Evolutionary conservation across 1,284 basidiomycete species (phyloP).

Genomic region (Phellopilus nigrolimitatus): DNA sequence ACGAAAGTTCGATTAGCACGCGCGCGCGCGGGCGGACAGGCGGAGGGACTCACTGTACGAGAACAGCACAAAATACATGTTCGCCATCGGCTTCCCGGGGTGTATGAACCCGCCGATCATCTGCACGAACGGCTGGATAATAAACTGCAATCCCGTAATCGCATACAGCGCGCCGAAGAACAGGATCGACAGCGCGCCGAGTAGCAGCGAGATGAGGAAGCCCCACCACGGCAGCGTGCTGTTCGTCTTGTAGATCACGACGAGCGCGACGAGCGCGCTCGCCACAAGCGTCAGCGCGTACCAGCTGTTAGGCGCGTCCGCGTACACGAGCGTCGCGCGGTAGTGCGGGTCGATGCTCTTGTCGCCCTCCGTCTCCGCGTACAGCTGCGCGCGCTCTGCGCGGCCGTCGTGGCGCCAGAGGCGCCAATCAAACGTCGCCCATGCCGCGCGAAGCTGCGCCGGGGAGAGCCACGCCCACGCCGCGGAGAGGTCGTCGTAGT

Average conservation of each 20-base stretch:
- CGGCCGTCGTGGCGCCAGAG: slow-evolving; percentile 43
- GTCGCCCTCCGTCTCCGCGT: slow-evolving; percentile 22
- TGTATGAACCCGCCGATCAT: slow-evolving; percentile 28
- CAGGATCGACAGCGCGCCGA: slow-evolving; percentile 39
- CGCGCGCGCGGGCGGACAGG: slow-evolving; percentile 1
- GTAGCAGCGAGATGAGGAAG: slow-evolving; percentile 36
- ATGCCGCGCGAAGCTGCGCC: slow-evolving; percentile 31
- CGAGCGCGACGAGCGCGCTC: slow-evolving; percentile 38
- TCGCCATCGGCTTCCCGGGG: slow-evolving; percentile 27
- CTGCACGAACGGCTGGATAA: slow-evolving; percentile 25
- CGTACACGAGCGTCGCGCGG: slow-evolving; percentile 50
- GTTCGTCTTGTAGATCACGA: slow-evolving; percentile 44
- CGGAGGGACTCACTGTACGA: slow-evolving; percentile 21
- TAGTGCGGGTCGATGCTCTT: slow-evolving; percentile 48
- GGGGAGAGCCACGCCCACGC: slow-evolving; percentile 43
- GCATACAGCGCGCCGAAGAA: slow-evolving; percentile 42
- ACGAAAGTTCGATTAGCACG: neutral
- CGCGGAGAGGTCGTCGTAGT: slow-evolving; percentile 36
- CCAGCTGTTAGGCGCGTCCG: slow-evolving; percentile 45
- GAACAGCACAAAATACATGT: slow-evolving; percentile 22
- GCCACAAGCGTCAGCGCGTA: slow-evolving; percentile 36
- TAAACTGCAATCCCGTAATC: slow-evolving; percentile 23
- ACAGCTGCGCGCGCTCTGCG: slow-evolving; percentile 23
- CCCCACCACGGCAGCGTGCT: slow-evolving; percentile 54
- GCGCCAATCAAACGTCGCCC: slow-evolving; percentile 35